A percentile compares a stretch with the other conserved stretches of the same genome.
phyloP scores from a whole-genome alignment of 305 asterid genomes.

The Fraxinus latifolia region DNA sequence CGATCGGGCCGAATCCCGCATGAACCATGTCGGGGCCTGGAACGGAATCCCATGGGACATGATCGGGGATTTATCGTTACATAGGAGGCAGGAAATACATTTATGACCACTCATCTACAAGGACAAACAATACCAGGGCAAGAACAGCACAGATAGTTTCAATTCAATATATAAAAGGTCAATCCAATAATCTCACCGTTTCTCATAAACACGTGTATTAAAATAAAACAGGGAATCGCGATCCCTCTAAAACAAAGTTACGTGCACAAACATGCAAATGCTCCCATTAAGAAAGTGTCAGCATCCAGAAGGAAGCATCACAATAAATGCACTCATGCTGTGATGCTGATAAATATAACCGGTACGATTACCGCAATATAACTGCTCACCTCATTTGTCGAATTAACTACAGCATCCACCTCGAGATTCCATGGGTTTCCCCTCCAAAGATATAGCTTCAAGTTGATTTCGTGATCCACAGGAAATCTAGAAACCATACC shows the following conservation, averaged over 20 bases:
- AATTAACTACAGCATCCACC: constrained; percentile 94
- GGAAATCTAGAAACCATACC: constrained; percentile 76
- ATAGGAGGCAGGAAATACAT: not conserved
- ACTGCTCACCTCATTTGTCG: constrained; percentile 74
- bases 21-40: not conserved
- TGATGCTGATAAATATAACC: not conserved
- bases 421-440: constrained; percentile 93
- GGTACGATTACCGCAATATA: constrained; percentile 12
- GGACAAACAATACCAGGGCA: not conserved
- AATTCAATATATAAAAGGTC: not conserved
- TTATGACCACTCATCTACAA: not conserved
- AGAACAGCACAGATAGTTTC: not conserved
- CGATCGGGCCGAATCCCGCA: not conserved
- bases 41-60: not conserved
- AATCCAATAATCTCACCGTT: not conserved
- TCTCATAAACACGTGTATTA: constrained; percentile 13
- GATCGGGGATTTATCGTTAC: not conserved
- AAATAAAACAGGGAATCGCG: not conserved
- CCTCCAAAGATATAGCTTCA: constrained; percentile 85
- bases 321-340: not conserved
- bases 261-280: not conserved
- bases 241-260: constrained; percentile 13
- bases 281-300: not conserved
- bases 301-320: constrained; percentile 7
- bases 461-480: constrained; percentile 65